Percentiles rank a stretch among this genome's conserved stretches.
These are phyloP conservation scores for Berkeleyomyces rouxiae DNA, from an alignment of 2,329 filamentous ascomycete species.

Conservation along the genomic window DNA sequence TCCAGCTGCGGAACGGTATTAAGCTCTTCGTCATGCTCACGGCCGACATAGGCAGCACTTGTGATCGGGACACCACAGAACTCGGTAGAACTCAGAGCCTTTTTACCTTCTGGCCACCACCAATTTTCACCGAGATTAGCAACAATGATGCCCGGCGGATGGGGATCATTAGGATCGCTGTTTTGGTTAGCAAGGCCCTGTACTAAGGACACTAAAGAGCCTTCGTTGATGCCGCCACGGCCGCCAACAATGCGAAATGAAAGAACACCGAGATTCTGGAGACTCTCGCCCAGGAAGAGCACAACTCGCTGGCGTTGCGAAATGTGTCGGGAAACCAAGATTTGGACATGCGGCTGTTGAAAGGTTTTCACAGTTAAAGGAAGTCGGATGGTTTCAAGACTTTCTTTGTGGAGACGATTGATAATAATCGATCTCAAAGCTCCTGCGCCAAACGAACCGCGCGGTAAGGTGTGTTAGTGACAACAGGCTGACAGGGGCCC, in stretches of 20 bases:
- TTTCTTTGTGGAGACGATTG: slow-evolving; percentile 42
- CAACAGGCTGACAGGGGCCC: not conserved
- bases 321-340: slow-evolving; percentile 43
- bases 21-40: slow-evolving; percentile 31
- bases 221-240: slow-evolving; percentile 47
- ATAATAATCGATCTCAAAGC: slow-evolving; percentile 45
- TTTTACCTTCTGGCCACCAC: slow-evolving; percentile 52
- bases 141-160: slow-evolving; percentile 47
- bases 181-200: slow-evolving; percentile 25
- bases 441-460: slow-evolving; percentile 25
- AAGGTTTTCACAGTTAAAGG: slow-evolving; percentile 32
- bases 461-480: not conserved
- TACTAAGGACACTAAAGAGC: slow-evolving; percentile 52
- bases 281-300: slow-evolving; percentile 55
- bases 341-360: slow-evolving; percentile 44
- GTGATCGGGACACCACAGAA: slow-evolving; percentile 44
- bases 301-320: slow-evolving; percentile 44
- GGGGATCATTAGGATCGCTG: slow-evolving; percentile 20
- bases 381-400: slow-evolving; percentile 43
- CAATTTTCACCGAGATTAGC: slow-evolving; percentile 62
- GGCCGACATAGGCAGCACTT: slow-evolving; percentile 42
- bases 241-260: slow-evolving; percentile 51
- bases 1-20: slow-evolving; percentile 5
- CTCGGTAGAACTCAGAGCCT: slow-evolving; percentile 39
- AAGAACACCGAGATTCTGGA: slow-evolving; percentile 58